A percentile compares a stretch with the other conserved stretches of the same genome.
Conservation (phyloP, 768 basidiomycete genomes). For the Calocera viscosa region DNA sequence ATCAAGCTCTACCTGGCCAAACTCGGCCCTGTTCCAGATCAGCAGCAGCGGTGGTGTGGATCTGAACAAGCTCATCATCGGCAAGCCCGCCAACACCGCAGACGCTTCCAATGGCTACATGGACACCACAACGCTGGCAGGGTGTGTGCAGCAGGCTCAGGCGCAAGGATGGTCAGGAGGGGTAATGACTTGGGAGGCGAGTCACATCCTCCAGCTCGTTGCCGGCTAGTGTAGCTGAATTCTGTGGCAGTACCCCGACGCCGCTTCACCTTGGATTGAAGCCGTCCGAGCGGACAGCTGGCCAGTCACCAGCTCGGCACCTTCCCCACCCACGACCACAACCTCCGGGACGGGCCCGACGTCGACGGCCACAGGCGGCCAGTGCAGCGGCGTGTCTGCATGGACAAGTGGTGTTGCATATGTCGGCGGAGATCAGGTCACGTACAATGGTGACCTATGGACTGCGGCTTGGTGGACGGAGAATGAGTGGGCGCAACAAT, state of each 20-base stretch:
- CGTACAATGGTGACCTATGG: slow-evolving; percentile 11
- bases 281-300: neutral
- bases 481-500: no score
- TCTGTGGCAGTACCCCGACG: neutral
- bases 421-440: slow-evolving; percentile 8
- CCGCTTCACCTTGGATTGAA: neutral
- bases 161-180: neutral
- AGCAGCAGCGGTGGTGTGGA: slow-evolving; percentile 24
- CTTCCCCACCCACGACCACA: neutral
- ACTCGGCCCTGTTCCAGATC: slow-evolving; percentile 45
- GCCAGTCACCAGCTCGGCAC: neutral
- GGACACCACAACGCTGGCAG: neutral
- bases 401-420: slow-evolving; percentile 10
- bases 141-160: slow-evolving; percentile 5
- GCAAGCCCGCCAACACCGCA: slow-evolving; percentile 25
- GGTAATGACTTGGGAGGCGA: neutral
- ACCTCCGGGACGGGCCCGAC: neutral
- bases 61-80: slow-evolving; percentile 30
- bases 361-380: neutral
- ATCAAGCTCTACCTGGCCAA: slow-evolving; percentile 50
- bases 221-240: neutral
- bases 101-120: slow-evolving; percentile 11
- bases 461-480: slow-evolving; percentile 10
- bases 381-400: slow-evolving; percentile 5
- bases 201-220: neutral